Percentiles rank a stretch among this genome's conserved stretches.
Conservation (phyloP, 1,139 yeast genomes). For the Yamadazyma diddensiae region DNA sequence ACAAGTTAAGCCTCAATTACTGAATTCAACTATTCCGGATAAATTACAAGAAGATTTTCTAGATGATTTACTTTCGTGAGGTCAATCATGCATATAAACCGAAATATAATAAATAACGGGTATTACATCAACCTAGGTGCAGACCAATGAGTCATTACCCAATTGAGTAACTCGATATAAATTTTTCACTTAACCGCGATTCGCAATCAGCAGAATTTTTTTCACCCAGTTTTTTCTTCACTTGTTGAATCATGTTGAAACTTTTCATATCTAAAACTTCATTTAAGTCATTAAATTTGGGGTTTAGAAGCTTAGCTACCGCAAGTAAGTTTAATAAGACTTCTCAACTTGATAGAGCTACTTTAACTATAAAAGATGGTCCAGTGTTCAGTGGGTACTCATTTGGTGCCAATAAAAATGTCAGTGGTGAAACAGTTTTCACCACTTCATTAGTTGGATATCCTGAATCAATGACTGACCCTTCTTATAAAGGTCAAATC, state of each 20-base stretch:
- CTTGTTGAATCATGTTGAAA: conserved; percentile 2
- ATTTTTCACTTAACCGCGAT: conserved; percentile 37
- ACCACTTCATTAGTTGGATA: conserved; percentile 96
- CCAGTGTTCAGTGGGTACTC: conserved; percentile 92
- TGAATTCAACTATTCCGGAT: too few species aligned
- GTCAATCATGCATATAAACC: not conserved
- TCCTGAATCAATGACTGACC: conserved; percentile 98
- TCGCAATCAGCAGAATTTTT: conserved; percentile 25
- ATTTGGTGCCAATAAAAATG: conserved; percentile 88
- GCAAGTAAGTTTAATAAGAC: conserved; percentile 38
- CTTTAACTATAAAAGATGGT: conserved; percentile 87
- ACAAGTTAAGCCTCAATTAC: too few species aligned
- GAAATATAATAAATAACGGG: too few species aligned
- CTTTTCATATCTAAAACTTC: not conserved
- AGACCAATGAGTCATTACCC: conserved; percentile 22
- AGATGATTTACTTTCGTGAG: conserved; percentile 17
- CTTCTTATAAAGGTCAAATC: conserved; percentile 94
- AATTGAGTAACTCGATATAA: conserved; percentile 27
- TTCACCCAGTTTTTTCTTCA: not conserved
- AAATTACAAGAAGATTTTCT: conserved; percentile 18
- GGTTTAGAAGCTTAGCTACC: conserved; percentile 34
- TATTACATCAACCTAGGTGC: conserved; percentile 3
- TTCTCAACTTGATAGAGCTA: conserved; percentile 69
- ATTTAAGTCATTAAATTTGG: conserved; percentile 2
- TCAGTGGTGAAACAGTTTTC: conserved; percentile 96